Evolutionary conservation across 1,139 yeast genomes (phyloP).

Genomic region (Yamadazyma blattariae): DNA sequence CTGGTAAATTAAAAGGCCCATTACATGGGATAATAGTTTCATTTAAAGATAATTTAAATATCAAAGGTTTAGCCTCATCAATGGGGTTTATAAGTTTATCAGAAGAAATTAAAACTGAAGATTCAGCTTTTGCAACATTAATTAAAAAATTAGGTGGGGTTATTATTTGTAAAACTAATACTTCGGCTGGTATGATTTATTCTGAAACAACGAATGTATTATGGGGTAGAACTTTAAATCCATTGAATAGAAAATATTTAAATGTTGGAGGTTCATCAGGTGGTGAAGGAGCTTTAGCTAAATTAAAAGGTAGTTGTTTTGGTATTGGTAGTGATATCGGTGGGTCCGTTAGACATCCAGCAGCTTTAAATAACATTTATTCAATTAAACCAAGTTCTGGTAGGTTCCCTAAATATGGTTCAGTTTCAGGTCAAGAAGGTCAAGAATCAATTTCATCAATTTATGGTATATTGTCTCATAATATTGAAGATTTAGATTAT

Average conservation of each 20-base stretch:
- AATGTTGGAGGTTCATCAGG: slow-evolving; percentile 26
- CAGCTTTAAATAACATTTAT: slow-evolving; percentile 51
- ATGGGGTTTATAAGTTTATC: slow-evolving; percentile 51
- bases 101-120: slow-evolving; percentile 44
- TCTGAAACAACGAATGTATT: slow-evolving; percentile 12
- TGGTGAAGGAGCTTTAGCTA: slow-evolving; percentile 26
- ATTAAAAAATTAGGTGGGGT: slow-evolving; percentile 64
- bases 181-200: slow-evolving; percentile 25
- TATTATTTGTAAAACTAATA: slow-evolving; percentile 43
- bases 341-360: slow-evolving; percentile 59
- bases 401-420: slow-evolving; percentile 12
- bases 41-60: slow-evolving; percentile 66
- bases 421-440: slow-evolving; percentile 13
- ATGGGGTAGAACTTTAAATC: slow-evolving; percentile 21
- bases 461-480: slow-evolving; percentile 9
- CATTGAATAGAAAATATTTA: slow-evolving; percentile 19
- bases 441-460: slow-evolving; percentile 12
- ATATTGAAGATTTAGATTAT: slow-evolving; percentile 5
- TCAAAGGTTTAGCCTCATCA: slow-evolving; percentile 50
- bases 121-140: slow-evolving; percentile 48
- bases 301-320: slow-evolving; percentile 17
- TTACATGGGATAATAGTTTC: slow-evolving; percentile 78
- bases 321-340: slow-evolving; percentile 63
- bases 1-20: slow-evolving; percentile 65
- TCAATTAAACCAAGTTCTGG: slow-evolving; percentile 49